Evolutionary conservation across 2,329 filamentous ascomycete genomes (phyloP).

Genomic region (Fusarium sp.): DNA sequence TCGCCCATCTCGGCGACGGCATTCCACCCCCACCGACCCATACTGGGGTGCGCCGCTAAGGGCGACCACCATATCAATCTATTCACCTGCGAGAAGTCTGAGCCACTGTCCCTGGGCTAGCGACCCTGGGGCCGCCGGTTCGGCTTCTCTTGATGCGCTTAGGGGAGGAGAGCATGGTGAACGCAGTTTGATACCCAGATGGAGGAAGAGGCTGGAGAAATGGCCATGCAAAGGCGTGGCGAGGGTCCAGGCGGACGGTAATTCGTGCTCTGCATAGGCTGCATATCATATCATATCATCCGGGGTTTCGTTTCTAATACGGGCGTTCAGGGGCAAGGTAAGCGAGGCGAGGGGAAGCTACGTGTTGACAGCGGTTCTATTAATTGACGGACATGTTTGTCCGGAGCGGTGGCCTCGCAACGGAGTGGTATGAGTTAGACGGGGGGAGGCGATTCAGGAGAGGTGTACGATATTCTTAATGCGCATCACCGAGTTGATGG

Average conservation of each 20-base stretch:
- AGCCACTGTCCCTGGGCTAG: conserved; percentile 47
- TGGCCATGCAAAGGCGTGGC: conserved; percentile 3
- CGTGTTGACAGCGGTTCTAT: conserved; percentile 10
- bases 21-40: conserved; percentile 94
- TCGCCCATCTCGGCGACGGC: conserved; percentile 88
- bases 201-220: not conserved
- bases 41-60: conserved; percentile 86
- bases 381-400: conserved; percentile 21
- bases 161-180: not conserved
- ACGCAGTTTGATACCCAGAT: conserved; percentile 13
- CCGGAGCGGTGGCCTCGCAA: conserved; percentile 6
- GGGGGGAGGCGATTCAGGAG: conserved; percentile 5
- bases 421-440: conserved; percentile 23
- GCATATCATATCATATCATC: conserved; percentile 42
- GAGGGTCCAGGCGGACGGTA: conserved; percentile 23
- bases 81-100: conserved; percentile 74
- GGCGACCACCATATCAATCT: conserved; percentile 93
- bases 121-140: conserved; percentile 33
- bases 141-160: conserved; percentile 19
- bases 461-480: conserved; percentile 35
- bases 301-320: conserved; percentile 28
- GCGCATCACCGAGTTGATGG: conserved; percentile 11
- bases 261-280: conserved; percentile 34
- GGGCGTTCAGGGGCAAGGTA: conserved; percentile 38
- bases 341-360: conserved; percentile 30